Evolutionary conservation across 768 basidiomycete species (phyloP).

Genomic region (Russula olivacea): DNA sequence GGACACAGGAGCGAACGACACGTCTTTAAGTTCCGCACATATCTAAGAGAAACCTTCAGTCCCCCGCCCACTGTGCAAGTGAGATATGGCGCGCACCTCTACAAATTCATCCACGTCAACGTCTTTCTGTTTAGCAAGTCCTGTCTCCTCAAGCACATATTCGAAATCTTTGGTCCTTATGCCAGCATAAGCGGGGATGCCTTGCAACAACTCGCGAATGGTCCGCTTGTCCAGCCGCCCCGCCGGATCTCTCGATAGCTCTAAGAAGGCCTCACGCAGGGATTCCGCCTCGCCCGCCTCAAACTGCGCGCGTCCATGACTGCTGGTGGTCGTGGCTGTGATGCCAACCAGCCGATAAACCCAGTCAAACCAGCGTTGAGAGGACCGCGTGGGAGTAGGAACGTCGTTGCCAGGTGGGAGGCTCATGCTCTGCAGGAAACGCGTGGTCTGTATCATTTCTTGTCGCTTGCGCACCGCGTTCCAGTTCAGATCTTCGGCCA

Average conservation of each 20-base stretch:
- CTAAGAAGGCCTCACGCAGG: constrained; percentile 37
- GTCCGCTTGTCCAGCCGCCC: constrained; percentile 38
- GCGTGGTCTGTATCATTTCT: constrained; percentile 55
- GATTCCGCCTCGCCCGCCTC: constrained; percentile 45
- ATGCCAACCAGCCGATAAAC: constrained; percentile 8
- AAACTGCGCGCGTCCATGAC: constrained; percentile 48
- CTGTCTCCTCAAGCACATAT: constrained; percentile 73
- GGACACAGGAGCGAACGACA: constrained; percentile 41
- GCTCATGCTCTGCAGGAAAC: constrained; percentile 83
- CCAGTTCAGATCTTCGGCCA: constrained; percentile 85
- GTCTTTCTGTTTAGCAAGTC: constrained; percentile 48
- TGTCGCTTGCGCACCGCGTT: constrained; percentile 45
- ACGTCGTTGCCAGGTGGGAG: constrained; percentile 40
- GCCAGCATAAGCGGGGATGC: constrained; percentile 48
- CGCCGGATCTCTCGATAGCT: constrained; percentile 29
- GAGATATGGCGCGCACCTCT: constrained; percentile 49
- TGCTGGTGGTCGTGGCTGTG: not conserved
- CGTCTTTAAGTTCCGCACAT: constrained; percentile 67
- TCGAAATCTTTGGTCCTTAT: constrained; percentile 58
- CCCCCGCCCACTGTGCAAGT: not conserved
- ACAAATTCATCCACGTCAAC: constrained; percentile 83
- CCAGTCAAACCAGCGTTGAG: constrained; percentile 13
- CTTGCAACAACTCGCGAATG: constrained; percentile 30
- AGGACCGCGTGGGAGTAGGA: not conserved
- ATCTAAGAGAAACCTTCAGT: constrained; percentile 39